phyloP scores from a whole-genome alignment of 164 flowering plant species.

The Liquidambar formosana region DNA sequence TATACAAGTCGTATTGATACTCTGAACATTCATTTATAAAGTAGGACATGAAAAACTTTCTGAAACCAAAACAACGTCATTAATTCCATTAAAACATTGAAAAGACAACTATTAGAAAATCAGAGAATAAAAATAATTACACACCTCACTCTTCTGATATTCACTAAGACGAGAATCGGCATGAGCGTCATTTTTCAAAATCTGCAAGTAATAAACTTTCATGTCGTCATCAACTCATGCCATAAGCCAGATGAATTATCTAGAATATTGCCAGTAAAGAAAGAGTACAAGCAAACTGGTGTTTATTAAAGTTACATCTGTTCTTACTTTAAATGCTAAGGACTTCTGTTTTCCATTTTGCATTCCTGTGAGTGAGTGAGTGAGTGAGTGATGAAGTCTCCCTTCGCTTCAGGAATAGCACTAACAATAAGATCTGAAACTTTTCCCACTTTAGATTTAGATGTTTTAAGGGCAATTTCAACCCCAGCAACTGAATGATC shows the following conservation, averaged over 20 bases:
- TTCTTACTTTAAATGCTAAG: constrained; percentile 42
- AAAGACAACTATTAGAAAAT: no score
- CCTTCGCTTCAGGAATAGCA: constrained; percentile 33
- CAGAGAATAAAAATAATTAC: no score
- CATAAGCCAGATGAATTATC: neutral
- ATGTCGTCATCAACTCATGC: neutral
- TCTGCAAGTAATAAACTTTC: constrained; percentile 17
- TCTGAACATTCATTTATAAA: neutral
- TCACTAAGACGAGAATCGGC: constrained; percentile 26
- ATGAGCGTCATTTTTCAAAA: constrained; percentile 25
- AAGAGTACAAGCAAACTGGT: neutral
- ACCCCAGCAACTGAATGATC: constrained; percentile 15
- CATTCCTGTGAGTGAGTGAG: no score
- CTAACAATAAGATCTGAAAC: constrained; percentile 17
- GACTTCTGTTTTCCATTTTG: constrained; percentile 39
- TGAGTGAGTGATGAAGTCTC: constrained; percentile 23
- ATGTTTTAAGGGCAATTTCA: constrained; percentile 21
- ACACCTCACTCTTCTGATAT: constrained; percentile 41
- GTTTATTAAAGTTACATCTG: neutral
- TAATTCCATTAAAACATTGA: no score
- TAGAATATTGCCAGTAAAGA: neutral
- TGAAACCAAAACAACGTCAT: no score
- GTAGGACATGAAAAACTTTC: no score
- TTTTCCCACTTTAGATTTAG: constrained; percentile 32
- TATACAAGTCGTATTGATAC: no score